phyloP scores from a whole-genome alignment of 2,329 filamentous ascomycete species.

The Ceratocystis ficicola region DNA sequence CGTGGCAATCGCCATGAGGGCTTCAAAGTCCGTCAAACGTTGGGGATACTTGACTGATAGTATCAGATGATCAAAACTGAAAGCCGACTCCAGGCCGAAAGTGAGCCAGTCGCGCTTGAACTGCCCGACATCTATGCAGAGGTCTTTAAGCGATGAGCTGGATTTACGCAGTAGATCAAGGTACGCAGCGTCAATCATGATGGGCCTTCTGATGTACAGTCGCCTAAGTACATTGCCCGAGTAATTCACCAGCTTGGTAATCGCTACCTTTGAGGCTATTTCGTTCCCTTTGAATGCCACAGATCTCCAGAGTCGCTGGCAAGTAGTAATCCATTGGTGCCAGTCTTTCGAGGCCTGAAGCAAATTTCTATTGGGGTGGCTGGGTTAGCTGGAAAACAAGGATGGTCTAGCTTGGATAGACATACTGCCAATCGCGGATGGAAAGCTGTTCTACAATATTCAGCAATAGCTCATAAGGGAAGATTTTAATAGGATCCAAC shows the following conservation, averaged over 20 bases:
- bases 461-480: conserved; percentile 20
- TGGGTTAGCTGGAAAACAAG: background rate
- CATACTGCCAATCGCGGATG: conserved; percentile 13
- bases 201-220: background rate
- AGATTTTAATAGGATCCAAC: conserved; percentile 12
- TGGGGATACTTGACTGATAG: background rate
- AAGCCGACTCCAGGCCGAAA: background rate
- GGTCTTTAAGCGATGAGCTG: background rate
- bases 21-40: background rate
- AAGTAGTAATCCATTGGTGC: conserved; percentile 1
- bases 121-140: background rate
- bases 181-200: background rate
- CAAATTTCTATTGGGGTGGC: background rate
- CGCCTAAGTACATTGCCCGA: background rate
- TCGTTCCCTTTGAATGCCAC: background rate
- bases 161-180: background rate
- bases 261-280: background rate
- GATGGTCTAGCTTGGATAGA: background rate
- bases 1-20: background rate
- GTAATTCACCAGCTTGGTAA: background rate
- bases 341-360: conserved; percentile 6
- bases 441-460: conserved; percentile 14
- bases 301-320: conserved; percentile 7
- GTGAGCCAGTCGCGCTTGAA: background rate
- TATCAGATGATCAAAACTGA: background rate